Base-by-base conservation (phyloP, 768 basidiomycete species). In the Calocybe cyanea region DNA sequence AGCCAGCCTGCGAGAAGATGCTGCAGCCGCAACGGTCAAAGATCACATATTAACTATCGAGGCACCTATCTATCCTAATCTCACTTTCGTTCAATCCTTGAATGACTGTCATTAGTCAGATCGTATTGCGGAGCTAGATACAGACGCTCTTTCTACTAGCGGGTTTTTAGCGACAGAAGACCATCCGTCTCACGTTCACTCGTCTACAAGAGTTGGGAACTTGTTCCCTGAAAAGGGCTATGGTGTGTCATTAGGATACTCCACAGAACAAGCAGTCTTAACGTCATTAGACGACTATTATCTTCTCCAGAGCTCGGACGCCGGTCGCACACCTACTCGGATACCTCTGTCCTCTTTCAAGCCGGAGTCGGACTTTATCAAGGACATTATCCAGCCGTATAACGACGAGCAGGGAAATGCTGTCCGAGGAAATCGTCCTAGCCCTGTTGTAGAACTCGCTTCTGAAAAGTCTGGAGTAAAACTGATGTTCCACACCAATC, bases 401-500 rank as follows among this genome's bases (percentile, higher is more conserved):
- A 58, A 63, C 43, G 64, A 66, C 38, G 49, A 58, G n/a, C 43
- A 59, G 19, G 59, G 54, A 0, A 42, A 45, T 10, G 14, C 54
- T 13, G 44, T 53, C 32, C 56, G 57, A 20, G 64, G 64, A 28
- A 59, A 60, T 19, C 60, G 65, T 33, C 50, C 64, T 11, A 66
- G 70, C 4, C 69, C 79, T 7, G 68, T 78, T 21, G 77, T 80
- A 28, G 71, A 72, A 49, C 71, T 89, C 23, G 64, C 67, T 0
- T 78, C 81, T 9, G 69, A 67, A 13, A 75, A 73, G 56, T 81
- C 81, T 7, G 83, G 85, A 5, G 65, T 87, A 36, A 72, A 64
- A 25, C 62, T 87, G 24, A 58, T 71, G 21, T 87, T 88, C 58
- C 74, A 80, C 50, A 77, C 81, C 7, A 88, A 89, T 61, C 85